Evolutionary conservation across 2,329 filamentous ascomycete genomes (phyloP).

Genomic region (Aquanectria penicillioides): DNA sequence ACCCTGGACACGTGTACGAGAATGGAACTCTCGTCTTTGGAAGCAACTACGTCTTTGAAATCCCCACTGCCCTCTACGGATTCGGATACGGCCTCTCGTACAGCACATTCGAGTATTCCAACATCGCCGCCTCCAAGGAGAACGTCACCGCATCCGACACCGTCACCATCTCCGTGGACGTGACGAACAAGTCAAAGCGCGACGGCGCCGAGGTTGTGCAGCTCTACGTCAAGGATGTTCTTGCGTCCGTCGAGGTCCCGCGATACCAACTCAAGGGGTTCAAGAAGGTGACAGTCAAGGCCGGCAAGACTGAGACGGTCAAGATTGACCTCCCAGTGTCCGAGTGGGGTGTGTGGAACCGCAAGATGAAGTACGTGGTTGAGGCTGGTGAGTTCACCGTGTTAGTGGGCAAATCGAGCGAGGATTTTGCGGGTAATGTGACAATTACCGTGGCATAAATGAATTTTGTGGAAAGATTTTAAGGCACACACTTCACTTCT

Average conservation of each 20-base stretch:
- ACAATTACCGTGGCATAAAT: constrained; percentile 60
- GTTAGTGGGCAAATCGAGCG: constrained; percentile 68
- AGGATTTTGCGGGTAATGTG: constrained; percentile 64
- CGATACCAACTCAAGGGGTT: constrained; percentile 74
- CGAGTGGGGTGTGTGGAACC: constrained; percentile 66
- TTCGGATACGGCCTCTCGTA: constrained; percentile 77
- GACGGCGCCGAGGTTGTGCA: constrained; percentile 76
- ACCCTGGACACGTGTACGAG: constrained; percentile 61
- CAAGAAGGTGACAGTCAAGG: constrained; percentile 69
- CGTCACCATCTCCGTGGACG: constrained; percentile 67
- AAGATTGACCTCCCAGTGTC: constrained; percentile 65
- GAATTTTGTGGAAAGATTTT: neutral
- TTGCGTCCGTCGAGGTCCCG: constrained; percentile 71
- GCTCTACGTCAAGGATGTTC: constrained; percentile 71
- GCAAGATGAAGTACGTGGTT: constrained; percentile 76
- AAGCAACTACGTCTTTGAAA: constrained; percentile 71
- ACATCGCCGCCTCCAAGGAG: constrained; percentile 60
- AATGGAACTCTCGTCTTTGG: constrained; percentile 73
- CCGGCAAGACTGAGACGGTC: constrained; percentile 66
- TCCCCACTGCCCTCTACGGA: constrained; percentile 67
- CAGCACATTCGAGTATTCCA: constrained; percentile 69
- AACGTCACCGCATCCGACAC: constrained; percentile 60
- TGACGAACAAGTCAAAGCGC: constrained; percentile 67
- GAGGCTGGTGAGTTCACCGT: constrained; percentile 76
- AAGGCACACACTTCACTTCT: neutral